Evolutionary conservation across 768 basidiomycete genomes (phyloP).

Genomic region (Omphalotus guepiniiformis): DNA sequence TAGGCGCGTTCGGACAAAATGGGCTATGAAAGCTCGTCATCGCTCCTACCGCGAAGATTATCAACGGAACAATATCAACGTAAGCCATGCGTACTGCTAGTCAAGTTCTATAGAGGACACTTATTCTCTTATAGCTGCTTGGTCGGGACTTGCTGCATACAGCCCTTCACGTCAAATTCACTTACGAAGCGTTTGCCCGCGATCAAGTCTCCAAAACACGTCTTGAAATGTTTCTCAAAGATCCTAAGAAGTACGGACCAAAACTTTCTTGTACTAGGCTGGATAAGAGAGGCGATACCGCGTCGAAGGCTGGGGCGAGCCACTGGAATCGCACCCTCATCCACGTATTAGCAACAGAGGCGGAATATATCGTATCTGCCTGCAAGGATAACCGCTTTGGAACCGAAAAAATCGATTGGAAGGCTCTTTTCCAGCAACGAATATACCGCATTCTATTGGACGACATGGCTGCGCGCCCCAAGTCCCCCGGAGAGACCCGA

Average conservation of each 20-base stretch:
- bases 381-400: not conserved
- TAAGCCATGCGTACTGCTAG: no score
- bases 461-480: not conserved
- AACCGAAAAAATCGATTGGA: not conserved
- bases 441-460: not conserved
- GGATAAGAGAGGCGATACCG: not conserved
- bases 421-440: not conserved
- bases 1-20: no score
- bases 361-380: not conserved
- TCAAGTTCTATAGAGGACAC: no score
- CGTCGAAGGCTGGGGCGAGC: not conserved
- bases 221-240: not conserved
- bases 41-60: no score
- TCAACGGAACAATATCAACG: no score
- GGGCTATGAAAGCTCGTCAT: no score
- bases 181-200: not conserved
- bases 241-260: not conserved
- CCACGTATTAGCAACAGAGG: not conserved
- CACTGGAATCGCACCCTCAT: not conserved
- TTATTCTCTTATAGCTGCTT: no score
- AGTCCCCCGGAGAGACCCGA: not conserved
- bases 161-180: not conserved
- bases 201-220: not conserved
- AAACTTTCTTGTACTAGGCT: not conserved
- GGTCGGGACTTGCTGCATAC: not conserved